Percentiles rank a stretch among this genome's conserved stretches.
Conservation (phyloP, 352 stramenopile genomes). For the Phytopythium litorale region DNA sequence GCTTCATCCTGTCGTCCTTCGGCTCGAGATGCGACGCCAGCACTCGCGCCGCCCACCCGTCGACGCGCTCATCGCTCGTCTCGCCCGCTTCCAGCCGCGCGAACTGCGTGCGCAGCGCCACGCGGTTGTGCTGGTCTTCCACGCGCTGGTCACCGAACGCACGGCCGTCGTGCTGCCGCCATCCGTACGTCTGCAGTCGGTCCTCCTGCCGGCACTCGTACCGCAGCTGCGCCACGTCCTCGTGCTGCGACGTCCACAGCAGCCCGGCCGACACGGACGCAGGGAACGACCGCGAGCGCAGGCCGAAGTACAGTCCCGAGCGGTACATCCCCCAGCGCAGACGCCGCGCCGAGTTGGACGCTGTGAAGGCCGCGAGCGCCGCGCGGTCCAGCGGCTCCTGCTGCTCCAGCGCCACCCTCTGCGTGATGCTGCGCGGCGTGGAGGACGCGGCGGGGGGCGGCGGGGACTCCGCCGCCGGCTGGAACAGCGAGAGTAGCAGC, state of each 20-base stretch:
- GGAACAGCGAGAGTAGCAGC: not conserved
- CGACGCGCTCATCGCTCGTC: not conserved
- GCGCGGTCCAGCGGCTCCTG: slow-evolving; percentile 23
- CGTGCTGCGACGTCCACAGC: slow-evolving; percentile 66
- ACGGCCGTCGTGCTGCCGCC: slow-evolving; percentile 67
- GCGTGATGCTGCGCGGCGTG: not conserved
- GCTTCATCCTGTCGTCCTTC: slow-evolving; percentile 32
- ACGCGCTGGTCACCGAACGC: slow-evolving; percentile 56
- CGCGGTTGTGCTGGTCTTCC: slow-evolving; percentile 73
- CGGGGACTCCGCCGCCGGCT: not conserved
- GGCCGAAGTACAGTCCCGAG: slow-evolving; percentile 72
- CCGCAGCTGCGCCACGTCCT: slow-evolving; percentile 68
- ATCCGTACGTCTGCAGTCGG: slow-evolving; percentile 76
- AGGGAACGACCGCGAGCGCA: slow-evolving; percentile 65
- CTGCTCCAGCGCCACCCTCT: not conserved
- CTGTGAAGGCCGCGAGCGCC: slow-evolving; percentile 28
- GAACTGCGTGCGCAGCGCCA: slow-evolving; percentile 62
- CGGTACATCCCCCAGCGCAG: slow-evolving; percentile 78
- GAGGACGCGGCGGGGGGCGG: not conserved
- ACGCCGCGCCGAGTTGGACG: slow-evolving; percentile 21
- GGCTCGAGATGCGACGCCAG: slow-evolving; percentile 36
- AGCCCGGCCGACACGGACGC: slow-evolving; percentile 64
- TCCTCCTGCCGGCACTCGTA: slow-evolving; percentile 79
- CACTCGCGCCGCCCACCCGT: slow-evolving; percentile 54
- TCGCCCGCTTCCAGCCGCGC: slow-evolving; percentile 15